A percentile compares a stretch with the other conserved stretches of the same genome.
Conservation (phyloP, 2,329 filamentous ascomycete genomes). For the Verticillium isaacii region DNA sequence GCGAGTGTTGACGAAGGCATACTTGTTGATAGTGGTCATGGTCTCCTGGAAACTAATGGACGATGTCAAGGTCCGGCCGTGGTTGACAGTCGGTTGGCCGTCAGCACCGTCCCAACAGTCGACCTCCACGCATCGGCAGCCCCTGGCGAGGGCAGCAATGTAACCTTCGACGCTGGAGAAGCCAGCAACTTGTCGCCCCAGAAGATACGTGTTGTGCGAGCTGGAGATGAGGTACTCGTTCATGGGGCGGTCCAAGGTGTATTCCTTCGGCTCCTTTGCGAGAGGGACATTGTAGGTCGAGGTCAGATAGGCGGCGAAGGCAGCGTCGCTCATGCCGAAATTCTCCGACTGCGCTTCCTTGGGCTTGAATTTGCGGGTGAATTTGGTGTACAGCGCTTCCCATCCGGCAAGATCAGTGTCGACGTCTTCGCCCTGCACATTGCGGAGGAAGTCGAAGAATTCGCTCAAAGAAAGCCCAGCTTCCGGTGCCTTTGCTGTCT, state of each 20-base stretch:
- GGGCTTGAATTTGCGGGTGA: constrained; percentile 54
- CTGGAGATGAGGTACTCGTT: constrained; percentile 98
- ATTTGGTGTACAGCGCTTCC: constrained; percentile 68
- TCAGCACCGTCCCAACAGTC: constrained; percentile 96
- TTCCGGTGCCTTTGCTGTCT: constrained; percentile 52
- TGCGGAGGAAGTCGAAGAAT: constrained; percentile 71
- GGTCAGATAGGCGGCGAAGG: constrained; percentile 72
- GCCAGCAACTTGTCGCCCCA: constrained; percentile 84
- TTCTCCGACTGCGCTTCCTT: constrained; percentile 32
- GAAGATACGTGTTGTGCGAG: constrained; percentile 96
- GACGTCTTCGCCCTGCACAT: constrained; percentile 72
- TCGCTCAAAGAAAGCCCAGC: constrained; percentile 65
- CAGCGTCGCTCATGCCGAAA: constrained; percentile 65
- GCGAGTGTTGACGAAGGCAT: constrained; percentile 81
- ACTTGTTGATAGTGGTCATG: constrained; percentile 88
- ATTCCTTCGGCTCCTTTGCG: constrained; percentile 52
- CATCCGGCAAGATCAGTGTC: constrained; percentile 61
- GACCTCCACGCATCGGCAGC: constrained; percentile 93
- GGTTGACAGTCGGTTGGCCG: constrained; percentile 82
- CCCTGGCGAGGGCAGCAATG: constrained; percentile 79
- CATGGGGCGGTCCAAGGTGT: constrained; percentile 72
- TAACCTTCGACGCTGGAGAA: constrained; percentile 94
- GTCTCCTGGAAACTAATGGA: constrained; percentile 88
- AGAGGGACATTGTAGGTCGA: constrained; percentile 70
- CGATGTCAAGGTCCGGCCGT: constrained; percentile 84